Evolutionary conservation across 2,329 filamentous ascomycete genomes (phyloP).

Genomic region (Ophiostoma angusticollis): DNA sequence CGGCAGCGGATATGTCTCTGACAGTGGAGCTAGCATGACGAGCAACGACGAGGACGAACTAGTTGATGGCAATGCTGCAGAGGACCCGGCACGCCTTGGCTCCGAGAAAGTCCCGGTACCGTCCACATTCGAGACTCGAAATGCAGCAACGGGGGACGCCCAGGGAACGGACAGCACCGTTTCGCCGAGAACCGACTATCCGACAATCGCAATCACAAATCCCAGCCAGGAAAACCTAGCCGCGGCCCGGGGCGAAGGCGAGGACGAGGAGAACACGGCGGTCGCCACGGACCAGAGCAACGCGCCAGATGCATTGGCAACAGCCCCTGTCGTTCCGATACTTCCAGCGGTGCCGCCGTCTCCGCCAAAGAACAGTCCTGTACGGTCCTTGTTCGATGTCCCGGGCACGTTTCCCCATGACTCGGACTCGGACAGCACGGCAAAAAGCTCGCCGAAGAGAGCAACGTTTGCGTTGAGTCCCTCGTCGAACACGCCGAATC

Average conservation of each 20-base stretch:
- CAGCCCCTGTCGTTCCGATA: background rate
- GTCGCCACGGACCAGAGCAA: background rate
- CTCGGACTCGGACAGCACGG: slow-evolving; percentile 17
- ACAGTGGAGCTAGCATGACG: slow-evolving; percentile 28
- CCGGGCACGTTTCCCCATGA: slow-evolving; percentile 47
- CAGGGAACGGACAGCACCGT: too few species aligned
- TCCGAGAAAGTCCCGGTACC: slow-evolving; percentile 13
- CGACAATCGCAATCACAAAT: slow-evolving; percentile 31
- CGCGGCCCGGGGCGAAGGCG: background rate
- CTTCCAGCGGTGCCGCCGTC: background rate
- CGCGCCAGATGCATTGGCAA: background rate
- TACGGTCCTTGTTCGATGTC: slow-evolving; percentile 29
- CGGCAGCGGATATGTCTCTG: slow-evolving; percentile 49
- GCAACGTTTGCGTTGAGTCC: background rate
- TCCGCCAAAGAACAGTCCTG: background rate
- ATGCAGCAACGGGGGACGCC: too few species aligned
- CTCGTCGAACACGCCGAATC: background rate
- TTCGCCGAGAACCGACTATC: slow-evolving; percentile 19
- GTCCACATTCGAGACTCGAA: background rate
- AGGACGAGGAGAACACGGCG: background rate
- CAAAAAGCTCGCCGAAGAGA: slow-evolving; percentile 1
- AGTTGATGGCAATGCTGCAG: background rate
- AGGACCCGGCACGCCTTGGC: slow-evolving; percentile 11
- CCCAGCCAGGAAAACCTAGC: slow-evolving; percentile 23
- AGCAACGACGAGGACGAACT: slow-evolving; percentile 16